These are phyloP conservation scores for Linanthus parryae DNA, from an alignment of 148 eudicot species.

Conservation along the genomic window DNA sequence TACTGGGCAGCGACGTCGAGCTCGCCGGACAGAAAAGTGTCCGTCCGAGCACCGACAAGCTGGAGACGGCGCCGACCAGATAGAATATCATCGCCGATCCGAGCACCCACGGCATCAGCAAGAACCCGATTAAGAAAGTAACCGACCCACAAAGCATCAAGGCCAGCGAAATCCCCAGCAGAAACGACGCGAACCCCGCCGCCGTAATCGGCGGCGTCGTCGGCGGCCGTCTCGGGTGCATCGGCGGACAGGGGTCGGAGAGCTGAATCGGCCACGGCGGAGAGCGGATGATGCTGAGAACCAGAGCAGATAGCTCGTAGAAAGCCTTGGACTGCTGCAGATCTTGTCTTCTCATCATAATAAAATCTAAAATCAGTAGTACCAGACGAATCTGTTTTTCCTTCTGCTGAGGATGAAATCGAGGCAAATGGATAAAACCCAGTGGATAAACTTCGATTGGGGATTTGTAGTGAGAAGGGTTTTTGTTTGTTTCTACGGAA, in stretches of 20 bases:
- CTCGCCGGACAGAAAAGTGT: constrained; percentile 58
- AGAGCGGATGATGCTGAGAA: constrained; percentile 58
- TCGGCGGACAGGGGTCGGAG: no score
- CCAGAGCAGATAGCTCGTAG: constrained; percentile 54
- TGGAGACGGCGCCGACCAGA: constrained; percentile 70
- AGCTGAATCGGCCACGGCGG: no score
- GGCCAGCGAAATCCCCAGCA: constrained; percentile 75
- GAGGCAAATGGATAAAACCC: no score
- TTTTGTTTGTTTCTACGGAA: no score
- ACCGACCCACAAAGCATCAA: constrained; percentile 94
- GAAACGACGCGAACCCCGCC: constrained; percentile 85
- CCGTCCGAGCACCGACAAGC: constrained; percentile 58
- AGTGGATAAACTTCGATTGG: no score
- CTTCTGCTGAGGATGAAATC: no score
- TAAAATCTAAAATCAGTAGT: no score
- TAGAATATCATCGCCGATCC: constrained; percentile 77
- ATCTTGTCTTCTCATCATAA: constrained; percentile 44
- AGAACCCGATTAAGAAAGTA: constrained; percentile 79
- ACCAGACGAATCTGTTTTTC: no score
- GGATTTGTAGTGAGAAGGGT: no score
- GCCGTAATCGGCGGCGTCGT: constrained; percentile 56
- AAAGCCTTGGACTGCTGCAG: constrained; percentile 54
- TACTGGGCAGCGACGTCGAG: no score
- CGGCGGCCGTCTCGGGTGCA: constrained; percentile 7
- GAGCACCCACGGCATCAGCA: constrained; percentile 95